phyloP scores from a whole-genome alignment of 2,329 filamentous ascomycete genomes.

The Neurospora sp. region DNA sequence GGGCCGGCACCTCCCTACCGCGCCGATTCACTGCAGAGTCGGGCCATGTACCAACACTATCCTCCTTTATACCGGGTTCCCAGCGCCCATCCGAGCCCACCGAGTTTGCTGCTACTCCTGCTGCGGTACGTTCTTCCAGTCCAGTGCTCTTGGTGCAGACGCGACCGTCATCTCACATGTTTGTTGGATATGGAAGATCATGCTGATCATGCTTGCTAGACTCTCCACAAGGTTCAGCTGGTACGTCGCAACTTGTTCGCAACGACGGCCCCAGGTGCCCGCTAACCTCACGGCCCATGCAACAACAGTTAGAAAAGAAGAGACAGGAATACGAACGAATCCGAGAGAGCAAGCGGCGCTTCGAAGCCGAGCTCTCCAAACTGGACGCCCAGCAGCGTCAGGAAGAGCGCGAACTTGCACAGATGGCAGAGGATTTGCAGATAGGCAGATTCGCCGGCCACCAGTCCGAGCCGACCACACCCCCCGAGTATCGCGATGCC shows the following conservation, averaged over 20 bases:
- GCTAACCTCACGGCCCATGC: slow-evolving; percentile 7
- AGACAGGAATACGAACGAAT: slow-evolving; percentile 86
- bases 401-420: slow-evolving; percentile 74
- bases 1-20: slow-evolving; percentile 56
- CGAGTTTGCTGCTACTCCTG: slow-evolving; percentile 33
- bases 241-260: slow-evolving; percentile 40
- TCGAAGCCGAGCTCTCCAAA: slow-evolving; percentile 86
- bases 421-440: slow-evolving; percentile 69
- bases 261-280: neutral
- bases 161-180: neutral
- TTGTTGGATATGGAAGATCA: neutral
- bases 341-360: slow-evolving; percentile 77
- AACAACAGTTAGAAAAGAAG: slow-evolving; percentile 76
- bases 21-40: slow-evolving; percentile 92
- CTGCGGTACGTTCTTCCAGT: slow-evolving; percentile 17
- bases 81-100: slow-evolving; percentile 39
- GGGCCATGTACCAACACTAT: slow-evolving; percentile 68
- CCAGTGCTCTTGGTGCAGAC: neutral
- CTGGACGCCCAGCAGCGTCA: slow-evolving; percentile 76
- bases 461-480: slow-evolving; percentile 91
- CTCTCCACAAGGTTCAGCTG: slow-evolving; percentile 65
- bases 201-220: slow-evolving; percentile 31
- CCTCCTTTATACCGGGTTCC: slow-evolving; percentile 46
- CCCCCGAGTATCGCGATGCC: slow-evolving; percentile 79
- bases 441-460: slow-evolving; percentile 51